These are phyloP conservation scores for Nymphaea thermarum DNA, from an alignment of 164 flowering plant species.

Conservation along the genomic window DNA sequence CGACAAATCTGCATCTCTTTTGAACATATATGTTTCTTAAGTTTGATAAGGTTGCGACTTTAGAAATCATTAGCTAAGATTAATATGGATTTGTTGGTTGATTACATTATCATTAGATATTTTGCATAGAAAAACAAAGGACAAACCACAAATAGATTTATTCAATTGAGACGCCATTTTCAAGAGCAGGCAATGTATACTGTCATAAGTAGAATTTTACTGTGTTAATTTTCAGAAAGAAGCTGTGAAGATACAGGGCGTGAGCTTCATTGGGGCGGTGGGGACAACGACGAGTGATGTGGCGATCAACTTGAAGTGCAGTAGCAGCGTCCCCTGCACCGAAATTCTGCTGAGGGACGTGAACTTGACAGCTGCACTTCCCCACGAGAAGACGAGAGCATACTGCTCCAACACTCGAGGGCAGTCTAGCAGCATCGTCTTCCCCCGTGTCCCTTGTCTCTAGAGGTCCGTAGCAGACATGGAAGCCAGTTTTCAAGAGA, in stretches of 20 bases:
- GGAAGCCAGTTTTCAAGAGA: no score
- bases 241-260: slow-evolving; percentile 16
- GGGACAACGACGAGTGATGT: slow-evolving; percentile 12
- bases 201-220: not conserved
- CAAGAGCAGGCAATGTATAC: not conserved
- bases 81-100: no score
- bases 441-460: not conserved
- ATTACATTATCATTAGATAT: no score
- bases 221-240: slow-evolving; percentile 6
- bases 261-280: slow-evolving; percentile 8
- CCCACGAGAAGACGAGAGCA: not conserved
- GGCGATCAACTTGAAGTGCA: slow-evolving; percentile 17
- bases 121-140: no score
- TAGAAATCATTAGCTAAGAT: no score
- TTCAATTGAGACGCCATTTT: no score
- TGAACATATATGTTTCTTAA: no score
- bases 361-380: not conserved
- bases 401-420: slow-evolving; percentile 6
- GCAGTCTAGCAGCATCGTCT: not conserved
- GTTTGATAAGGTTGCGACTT: no score
- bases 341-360: slow-evolving; percentile 8
- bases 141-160: no score
- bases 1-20: no score
- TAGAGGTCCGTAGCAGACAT: no score
- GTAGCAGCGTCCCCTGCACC: slow-evolving; percentile 14